These are phyloP conservation scores for Metarhizium sp. DNA, from an alignment of 2,329 filamentous ascomycete genomes.

Conservation along the genomic window DNA sequence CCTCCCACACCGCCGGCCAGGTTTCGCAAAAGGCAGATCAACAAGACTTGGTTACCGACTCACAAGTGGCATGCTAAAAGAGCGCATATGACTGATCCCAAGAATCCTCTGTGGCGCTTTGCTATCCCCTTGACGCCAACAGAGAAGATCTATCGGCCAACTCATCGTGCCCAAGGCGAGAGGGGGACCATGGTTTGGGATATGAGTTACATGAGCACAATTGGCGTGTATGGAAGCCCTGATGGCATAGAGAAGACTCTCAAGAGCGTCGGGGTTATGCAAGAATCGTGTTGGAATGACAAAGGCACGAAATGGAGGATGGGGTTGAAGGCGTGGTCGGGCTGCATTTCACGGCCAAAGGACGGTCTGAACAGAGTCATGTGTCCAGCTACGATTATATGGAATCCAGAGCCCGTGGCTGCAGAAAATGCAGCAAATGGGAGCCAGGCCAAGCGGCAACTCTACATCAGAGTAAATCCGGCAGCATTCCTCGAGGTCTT, in stretches of 20 bases:
- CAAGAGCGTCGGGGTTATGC: conserved; percentile 51
- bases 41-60: conserved; percentile 92
- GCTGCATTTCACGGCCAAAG: conserved; percentile 41
- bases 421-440: conserved; percentile 14
- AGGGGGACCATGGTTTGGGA: conserved; percentile 84
- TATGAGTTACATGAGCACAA: conserved; percentile 85
- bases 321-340: conserved; percentile 40
- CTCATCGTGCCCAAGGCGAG: conserved; percentile 67
- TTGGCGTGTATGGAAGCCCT: conserved; percentile 62
- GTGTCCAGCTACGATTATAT: conserved; percentile 65
- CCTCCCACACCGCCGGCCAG: conserved; percentile 47
- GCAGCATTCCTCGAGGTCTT: conserved; percentile 66
- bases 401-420: conserved; percentile 45
- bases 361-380: conserved; percentile 48
- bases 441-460: conserved; percentile 25
- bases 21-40: conserved; percentile 74
- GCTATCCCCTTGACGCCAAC: conserved; percentile 76
- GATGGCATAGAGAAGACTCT: conserved; percentile 58
- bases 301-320: conserved; percentile 62
- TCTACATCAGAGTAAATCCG: conserved; percentile 73
- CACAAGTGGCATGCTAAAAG: conserved; percentile 92
- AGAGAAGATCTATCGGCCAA: conserved; percentile 81
- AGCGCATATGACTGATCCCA: conserved; percentile 75
- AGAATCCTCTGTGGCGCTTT: conserved; percentile 81
- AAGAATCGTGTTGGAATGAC: conserved; percentile 51